Evolutionary conservation across 768 basidiomycete species (phyloP), one percentile per base, ranked within the genome.

Genomic region (Peribolospora baueri): DNA sequence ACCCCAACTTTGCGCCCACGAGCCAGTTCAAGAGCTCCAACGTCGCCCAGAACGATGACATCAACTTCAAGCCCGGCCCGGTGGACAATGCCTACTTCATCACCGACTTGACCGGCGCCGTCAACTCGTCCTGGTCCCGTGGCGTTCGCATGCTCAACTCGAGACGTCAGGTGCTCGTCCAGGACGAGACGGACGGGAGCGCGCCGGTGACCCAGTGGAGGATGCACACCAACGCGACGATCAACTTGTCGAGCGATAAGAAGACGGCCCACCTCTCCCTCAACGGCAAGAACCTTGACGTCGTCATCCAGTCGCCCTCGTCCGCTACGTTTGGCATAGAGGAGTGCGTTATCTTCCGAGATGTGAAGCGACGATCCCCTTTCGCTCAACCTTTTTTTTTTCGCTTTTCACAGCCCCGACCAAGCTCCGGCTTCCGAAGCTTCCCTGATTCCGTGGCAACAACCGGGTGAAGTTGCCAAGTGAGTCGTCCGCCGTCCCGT

Each of bases 161-260:
- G 43, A 78, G 93, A 58, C 75, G 74, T 58, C 93, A 95, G 68
- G 79, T 95, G 10, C 76, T 98, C 11, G 65, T 98, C 49, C 91
- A 91, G 67, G 91, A 95, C 68, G 93, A 98, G 64, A 79, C 95
- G 63, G 73, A 68, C 13, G 70, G 78, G 3, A 54, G 54, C 3
- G 67, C 73, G 42, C 63, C 59, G 10, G 61, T 72, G 25, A 66
- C 93, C 49, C 75, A 80, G 70, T 64, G 63, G 63, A 58, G 42
- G 45, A 60, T 58, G 56, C 54, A 59, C 68, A 95, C 91, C 55
- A 97, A 97, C 68, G 90, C 91, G 8, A 85, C 86, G 3, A 63
- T 75, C 58, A 54, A 67, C 11, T 67, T 85, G 43, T 62, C 65
- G 55, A 63, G 68, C 53, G 68, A 66, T 53, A 78, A 80, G 41